Conservation (phyloP, 176 grass and related monocot genomes). For the Oryza australiensis region DNA sequence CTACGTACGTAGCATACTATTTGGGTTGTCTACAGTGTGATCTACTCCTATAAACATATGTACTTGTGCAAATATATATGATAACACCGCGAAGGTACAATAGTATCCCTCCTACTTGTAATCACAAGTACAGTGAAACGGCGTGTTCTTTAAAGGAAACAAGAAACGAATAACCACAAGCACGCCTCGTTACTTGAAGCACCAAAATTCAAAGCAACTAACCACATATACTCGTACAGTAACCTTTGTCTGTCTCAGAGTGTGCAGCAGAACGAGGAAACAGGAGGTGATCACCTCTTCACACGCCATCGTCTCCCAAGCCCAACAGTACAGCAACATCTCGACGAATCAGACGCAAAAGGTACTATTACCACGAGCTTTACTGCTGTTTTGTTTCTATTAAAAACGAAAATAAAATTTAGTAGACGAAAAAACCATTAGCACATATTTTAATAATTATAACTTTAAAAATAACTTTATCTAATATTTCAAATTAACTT, state of each 20-base stretch:
- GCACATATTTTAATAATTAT: no score
- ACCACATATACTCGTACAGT: no score
- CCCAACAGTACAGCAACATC: neutral
- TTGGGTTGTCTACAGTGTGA: no score
- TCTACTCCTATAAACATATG: no score
- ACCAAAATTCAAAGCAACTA: neutral
- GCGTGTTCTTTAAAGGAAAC: neutral
- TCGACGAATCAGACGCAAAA: neutral
- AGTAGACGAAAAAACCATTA: no score
- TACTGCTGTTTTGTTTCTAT: no score
- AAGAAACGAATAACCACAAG: neutral
- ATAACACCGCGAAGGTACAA: neutral
- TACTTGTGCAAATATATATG: neutral
- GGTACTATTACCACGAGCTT: neutral
- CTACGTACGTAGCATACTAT: no score
- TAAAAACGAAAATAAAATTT: no score
- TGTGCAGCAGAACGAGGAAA: slow-evolving; percentile 10
- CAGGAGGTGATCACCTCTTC: neutral
- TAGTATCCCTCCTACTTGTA: no score
- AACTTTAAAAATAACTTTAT: no score
- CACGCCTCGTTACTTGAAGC: neutral
- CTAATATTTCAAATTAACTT: no score
- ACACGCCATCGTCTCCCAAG: neutral
- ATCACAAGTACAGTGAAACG: neutral
- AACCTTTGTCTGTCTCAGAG: neutral